These are phyloP conservation scores for Aureobasidium melanogenum DNA, from an alignment of 2,329 filamentous ascomycete genomes.

Conservation along the genomic window DNA sequence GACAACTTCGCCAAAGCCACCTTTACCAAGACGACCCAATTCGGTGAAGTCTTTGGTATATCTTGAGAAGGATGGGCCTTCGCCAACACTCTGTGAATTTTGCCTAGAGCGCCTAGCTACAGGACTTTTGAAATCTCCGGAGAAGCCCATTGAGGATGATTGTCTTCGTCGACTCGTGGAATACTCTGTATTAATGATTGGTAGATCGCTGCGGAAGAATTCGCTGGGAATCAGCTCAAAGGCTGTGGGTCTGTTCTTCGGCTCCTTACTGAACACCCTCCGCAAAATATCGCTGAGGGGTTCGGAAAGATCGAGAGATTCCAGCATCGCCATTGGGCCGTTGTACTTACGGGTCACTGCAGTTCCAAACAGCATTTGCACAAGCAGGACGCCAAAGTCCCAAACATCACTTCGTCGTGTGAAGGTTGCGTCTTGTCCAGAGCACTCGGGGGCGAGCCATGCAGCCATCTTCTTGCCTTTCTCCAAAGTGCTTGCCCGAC, in stretches of 20 bases:
- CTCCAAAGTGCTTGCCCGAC: not conserved
- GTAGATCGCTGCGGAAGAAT: slow-evolving; percentile 43
- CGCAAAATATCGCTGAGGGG: slow-evolving; percentile 70
- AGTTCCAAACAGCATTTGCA: slow-evolving; percentile 90
- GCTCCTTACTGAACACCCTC: slow-evolving; percentile 76
- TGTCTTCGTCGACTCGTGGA: slow-evolving; percentile 7
- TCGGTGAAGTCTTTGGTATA: slow-evolving; percentile 88
- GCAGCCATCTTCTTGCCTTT: slow-evolving; percentile 34
- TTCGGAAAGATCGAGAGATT: slow-evolving; percentile 61
- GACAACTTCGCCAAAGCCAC: slow-evolving; percentile 92
- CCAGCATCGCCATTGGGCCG: slow-evolving; percentile 66
- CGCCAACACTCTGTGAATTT: slow-evolving; percentile 22
- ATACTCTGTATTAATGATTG: slow-evolving; percentile 25
- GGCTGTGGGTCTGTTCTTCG: slow-evolving; percentile 74
- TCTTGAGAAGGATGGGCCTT: slow-evolving; percentile 45
- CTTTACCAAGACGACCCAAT: slow-evolving; percentile 79
- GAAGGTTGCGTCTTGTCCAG: slow-evolving; percentile 34
- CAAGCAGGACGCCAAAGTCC: slow-evolving; percentile 83
- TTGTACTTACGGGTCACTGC: slow-evolving; percentile 67
- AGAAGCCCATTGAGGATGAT: slow-evolving; percentile 12
- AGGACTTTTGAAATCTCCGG: slow-evolving; percentile 19
- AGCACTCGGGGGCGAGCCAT: slow-evolving; percentile 14
- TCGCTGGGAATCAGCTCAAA: slow-evolving; percentile 59
- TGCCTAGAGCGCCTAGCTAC: slow-evolving; percentile 22
- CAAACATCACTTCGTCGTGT: slow-evolving; percentile 83